Evolutionary conservation across 192 early-diverging fungal species (phyloP).

Genomic region (Jimgerdemannia flammicorona): DNA sequence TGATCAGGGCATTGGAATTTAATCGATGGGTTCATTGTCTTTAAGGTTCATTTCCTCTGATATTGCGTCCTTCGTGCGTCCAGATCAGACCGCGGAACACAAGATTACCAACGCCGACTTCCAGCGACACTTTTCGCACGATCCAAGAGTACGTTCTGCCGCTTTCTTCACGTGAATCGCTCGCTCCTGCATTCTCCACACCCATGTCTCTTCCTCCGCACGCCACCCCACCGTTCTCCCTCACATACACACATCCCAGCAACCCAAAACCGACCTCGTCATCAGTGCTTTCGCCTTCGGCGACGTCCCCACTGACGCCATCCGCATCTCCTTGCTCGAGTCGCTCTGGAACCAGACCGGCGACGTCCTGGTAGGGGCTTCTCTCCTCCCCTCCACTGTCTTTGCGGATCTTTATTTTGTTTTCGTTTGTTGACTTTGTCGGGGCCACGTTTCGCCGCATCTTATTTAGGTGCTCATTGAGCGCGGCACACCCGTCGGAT

Average conservation of each 20-base stretch:
- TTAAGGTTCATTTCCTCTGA: too few relatives aligned
- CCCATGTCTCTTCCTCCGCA: neutral
- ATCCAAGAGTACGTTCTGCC: slow-evolving; percentile 23
- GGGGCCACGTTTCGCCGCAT: neutral
- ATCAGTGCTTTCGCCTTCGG: slow-evolving; percentile 67
- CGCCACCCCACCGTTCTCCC: neutral
- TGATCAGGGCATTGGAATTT: too few relatives aligned
- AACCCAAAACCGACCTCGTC: slow-evolving; percentile 60
- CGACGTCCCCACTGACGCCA: slow-evolving; percentile 64
- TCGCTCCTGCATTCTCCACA: neutral
- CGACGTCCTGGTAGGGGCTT: slow-evolving; percentile 57
- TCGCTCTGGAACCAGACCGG: slow-evolving; percentile 76
- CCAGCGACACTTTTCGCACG: slow-evolving; percentile 60
- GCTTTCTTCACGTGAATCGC: neutral
- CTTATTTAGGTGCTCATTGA: slow-evolving; percentile 66
- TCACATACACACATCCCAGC: slow-evolving; percentile 1
- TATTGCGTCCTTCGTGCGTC: neutral
- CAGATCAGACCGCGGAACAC: neutral
- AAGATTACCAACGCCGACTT: slow-evolving; percentile 40
- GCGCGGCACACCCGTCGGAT: slow-evolving; percentile 72
- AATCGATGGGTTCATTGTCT: too few relatives aligned
- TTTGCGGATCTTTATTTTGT: too few relatives aligned
- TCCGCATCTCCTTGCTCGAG: slow-evolving; percentile 61
- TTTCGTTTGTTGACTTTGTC: neutral
- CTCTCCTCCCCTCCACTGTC: too few relatives aligned